Conservation (phyloP, 495 filamentous ascomycete species). For the Aspergillus leporis region DNA sequence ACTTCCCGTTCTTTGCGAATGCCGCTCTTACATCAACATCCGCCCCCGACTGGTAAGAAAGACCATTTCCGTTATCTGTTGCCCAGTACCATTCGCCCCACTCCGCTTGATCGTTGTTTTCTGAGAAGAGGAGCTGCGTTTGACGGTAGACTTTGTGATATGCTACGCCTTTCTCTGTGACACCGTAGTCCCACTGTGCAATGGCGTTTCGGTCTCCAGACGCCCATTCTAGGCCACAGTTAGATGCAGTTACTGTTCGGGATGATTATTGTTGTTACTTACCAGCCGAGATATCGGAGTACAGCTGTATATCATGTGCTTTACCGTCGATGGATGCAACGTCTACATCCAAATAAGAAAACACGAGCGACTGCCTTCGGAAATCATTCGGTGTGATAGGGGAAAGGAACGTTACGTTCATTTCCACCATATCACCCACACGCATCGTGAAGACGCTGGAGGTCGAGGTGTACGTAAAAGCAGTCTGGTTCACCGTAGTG, state of each 20-base stretch:
- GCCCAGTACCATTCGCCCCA: conserved; percentile 63
- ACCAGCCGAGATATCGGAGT: conserved; percentile 63
- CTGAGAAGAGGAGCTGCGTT: conserved; percentile 54
- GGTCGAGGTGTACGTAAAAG: conserved; percentile 59
- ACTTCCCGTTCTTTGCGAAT: conserved; percentile 43
- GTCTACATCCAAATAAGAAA: conserved; percentile 57
- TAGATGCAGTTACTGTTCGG: conserved; percentile 10
- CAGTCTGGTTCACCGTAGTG: conserved; percentile 48
- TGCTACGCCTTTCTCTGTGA: conserved; percentile 40
- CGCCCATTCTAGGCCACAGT: conserved; percentile 51
- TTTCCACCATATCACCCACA: conserved; percentile 44
- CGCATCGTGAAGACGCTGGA: conserved; percentile 58
- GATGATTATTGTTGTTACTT: neutral
- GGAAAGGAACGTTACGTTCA: conserved; percentile 60
- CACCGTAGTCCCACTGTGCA: conserved; percentile 57
- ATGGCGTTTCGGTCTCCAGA: conserved; percentile 51
- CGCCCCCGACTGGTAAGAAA: conserved; percentile 52
- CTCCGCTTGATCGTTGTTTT: conserved; percentile 54
- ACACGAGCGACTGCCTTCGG: conserved; percentile 54
- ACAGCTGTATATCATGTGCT: conserved; percentile 57
- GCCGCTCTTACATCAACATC: conserved; percentile 49
- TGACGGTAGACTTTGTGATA: conserved; percentile 57
- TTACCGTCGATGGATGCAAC: conserved; percentile 53
- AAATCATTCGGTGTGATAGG: conserved; percentile 57
- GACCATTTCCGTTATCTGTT: conserved; percentile 37